Evolutionary conservation across 495 filamentous ascomycete genomes (phyloP), one percentile per base, ranked within the genome.

Genomic region (Neurospora pannonica): DNA sequence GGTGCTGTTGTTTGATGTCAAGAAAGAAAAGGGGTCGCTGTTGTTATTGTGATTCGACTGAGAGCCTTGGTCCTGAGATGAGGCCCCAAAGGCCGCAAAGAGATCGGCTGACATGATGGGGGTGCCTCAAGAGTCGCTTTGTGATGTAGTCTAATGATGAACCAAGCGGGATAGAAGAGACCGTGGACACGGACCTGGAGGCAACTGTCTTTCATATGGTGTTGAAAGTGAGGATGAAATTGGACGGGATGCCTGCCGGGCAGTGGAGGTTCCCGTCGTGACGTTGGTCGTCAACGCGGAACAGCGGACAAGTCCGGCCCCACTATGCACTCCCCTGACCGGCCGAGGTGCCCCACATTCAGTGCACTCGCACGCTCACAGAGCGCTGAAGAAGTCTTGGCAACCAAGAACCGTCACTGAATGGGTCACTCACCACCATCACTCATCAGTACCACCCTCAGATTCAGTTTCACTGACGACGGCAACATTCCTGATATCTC

Each of bases 31-130:
- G 6, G 82, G 76, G 70, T 78, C 81, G 36, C 10, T 36, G 19
- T 38, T 10, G 5, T 40, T 39, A 13, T n/a, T n/a, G n/a, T 76
- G 78, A 38, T 78, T 78, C 24, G 77, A 76, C 73, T 81, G 78
- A 28, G 78, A 73, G 28, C 75, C 70, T n/a, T 79, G 62, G 38
- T 73, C 76, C 38, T 78, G 71, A 24, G 83, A 70, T 72, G 79
- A 72, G 74, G 82, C 83, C 75, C 89, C 91, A 76, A 94, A 94
- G 70, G 89, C 90, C 70, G 91, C 90, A 43, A 92, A 89, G 42
- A 94, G 86, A 76, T 94, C 92, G 71, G 90, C 88, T 60, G 92
- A 94, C 92, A 94, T 94, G 31, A 40, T 78, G 78, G 31, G 2
- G 17, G 60, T 37, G 37, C 17, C 8, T 24, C 19, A 38, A 60